Evolutionary conservation across 805 yeast genomes (phyloP).

Genomic region (Lipomyces japonicus): DNA sequence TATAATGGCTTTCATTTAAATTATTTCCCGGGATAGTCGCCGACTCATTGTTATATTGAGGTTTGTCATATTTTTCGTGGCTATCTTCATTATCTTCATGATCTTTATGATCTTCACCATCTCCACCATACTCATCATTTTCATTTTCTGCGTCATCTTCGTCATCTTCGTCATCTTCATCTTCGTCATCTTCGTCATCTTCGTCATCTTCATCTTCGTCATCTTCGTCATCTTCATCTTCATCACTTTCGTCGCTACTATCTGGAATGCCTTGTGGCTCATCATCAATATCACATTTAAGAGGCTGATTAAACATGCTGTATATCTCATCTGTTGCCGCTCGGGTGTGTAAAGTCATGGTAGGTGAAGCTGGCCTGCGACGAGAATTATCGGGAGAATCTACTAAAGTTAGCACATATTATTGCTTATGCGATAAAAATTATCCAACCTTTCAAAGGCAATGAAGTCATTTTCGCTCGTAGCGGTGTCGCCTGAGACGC

Average conservation of each 20-base stretch:
- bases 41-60: background rate
- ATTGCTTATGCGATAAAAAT: constrained; percentile 2
- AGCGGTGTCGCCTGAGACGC: constrained; percentile 19
- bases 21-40: background rate
- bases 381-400: constrained; percentile 31
- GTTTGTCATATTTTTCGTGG: background rate
- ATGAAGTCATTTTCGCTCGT: constrained; percentile 40
- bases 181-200: constrained; percentile 20
- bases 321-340: constrained; percentile 71
- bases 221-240: constrained; percentile 29
- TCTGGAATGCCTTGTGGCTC: constrained; percentile 8
- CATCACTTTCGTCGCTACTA: constrained; percentile 29
- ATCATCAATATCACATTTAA: constrained; percentile 31
- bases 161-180: constrained; percentile 19
- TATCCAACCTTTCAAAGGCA: constrained; percentile 46
- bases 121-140: constrained; percentile 10
- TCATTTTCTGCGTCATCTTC: constrained; percentile 11
- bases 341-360: constrained; percentile 71
- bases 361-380: constrained; percentile 57
- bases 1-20: no score
- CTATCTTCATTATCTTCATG: constrained; percentile 4
- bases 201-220: constrained; percentile 26
- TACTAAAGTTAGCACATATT: background rate
- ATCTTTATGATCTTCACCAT: constrained; percentile 4
- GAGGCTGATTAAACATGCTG: constrained; percentile 67